phyloP scores from a whole-genome alignment of 768 basidiomycete species.

The Xerocomellus intermedius region DNA sequence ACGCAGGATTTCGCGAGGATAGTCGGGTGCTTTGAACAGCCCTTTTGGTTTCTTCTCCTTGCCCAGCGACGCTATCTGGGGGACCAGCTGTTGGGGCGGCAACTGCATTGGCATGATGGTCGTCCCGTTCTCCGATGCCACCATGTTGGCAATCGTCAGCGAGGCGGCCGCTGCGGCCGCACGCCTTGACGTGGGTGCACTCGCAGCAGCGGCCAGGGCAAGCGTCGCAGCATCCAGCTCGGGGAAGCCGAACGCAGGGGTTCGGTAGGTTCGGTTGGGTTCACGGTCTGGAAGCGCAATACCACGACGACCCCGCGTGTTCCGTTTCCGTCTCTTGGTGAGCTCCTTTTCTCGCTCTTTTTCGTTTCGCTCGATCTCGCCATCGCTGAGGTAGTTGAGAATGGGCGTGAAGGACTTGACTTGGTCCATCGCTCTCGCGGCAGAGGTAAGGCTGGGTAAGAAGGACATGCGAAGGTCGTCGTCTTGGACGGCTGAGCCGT shows the following conservation, averaged over 20 bases:
- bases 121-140: slow-evolving; percentile 86
- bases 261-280: slow-evolving; percentile 86
- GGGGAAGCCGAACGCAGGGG: slow-evolving; percentile 83
- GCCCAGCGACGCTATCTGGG: slow-evolving; percentile 35
- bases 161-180: slow-evolving; percentile 86
- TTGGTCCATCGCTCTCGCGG: slow-evolving; percentile 73
- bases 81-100: slow-evolving; percentile 40
- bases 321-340: slow-evolving; percentile 79
- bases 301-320: slow-evolving; percentile 78
- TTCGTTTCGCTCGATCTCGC: slow-evolving; percentile 86
- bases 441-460: slow-evolving; percentile 74
- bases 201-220: slow-evolving; percentile 61
- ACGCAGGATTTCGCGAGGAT: slow-evolving; percentile 51
- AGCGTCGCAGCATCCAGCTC: slow-evolving; percentile 71
- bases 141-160: slow-evolving; percentile 86
- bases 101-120: slow-evolving; percentile 43
- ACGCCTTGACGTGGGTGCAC: slow-evolving; percentile 68
- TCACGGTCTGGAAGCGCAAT: slow-evolving; percentile 90
- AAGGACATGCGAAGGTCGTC: slow-evolving; percentile 91
- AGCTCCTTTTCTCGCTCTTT: slow-evolving; percentile 93
- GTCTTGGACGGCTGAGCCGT: slow-evolving; percentile 75
- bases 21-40: slow-evolving; percentile 69
- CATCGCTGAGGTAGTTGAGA: slow-evolving; percentile 86
- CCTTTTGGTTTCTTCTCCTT: slow-evolving; percentile 73
- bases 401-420: slow-evolving; percentile 80